A percentile compares a stretch with the other conserved stretches of the same genome.
These are phyloP conservation scores for Spizellomyces sp. DNA, from an alignment of 192 early-diverging fungal genomes.

Conservation along the genomic window DNA sequence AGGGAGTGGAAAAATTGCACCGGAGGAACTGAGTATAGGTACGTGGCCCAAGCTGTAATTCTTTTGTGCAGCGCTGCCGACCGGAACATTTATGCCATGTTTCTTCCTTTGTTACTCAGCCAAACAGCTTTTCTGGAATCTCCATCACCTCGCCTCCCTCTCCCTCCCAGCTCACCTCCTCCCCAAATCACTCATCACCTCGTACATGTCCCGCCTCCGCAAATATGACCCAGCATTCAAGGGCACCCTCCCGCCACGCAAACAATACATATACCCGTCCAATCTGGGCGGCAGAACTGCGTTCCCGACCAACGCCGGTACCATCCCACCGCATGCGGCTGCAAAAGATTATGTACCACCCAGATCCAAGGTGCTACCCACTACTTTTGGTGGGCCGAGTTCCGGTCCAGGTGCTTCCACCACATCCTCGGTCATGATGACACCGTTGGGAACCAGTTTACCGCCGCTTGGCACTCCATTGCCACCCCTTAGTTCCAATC, in stretches of 20 bases:
- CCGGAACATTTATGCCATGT: not conserved
- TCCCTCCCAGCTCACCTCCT: not conserved
- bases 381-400: no score
- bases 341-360: not conserved
- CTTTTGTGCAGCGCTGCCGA: not conserved
- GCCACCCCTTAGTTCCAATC: not conserved
- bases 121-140: not conserved
- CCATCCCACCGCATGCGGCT: not conserved
- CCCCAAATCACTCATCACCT: not conserved
- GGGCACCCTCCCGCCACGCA: slow-evolving; percentile 9
- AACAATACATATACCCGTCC: not conserved
- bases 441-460: no score
- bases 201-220: not conserved
- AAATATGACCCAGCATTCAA: slow-evolving; percentile 21
- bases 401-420: no score
- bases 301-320: slow-evolving; percentile 11
- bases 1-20: not conserved
- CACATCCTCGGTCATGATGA: no score
- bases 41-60: not conserved
- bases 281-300: slow-evolving; percentile 9
- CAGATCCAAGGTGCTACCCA: not conserved
- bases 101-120: no score
- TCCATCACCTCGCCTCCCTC: slow-evolving; percentile 3
- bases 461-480: no score
- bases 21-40: slow-evolving; percentile 13